Evolutionary conservation across 495 filamentous ascomycete species (phyloP), one percentile per base, ranked within the genome.

Genomic region (Daldinia vernicosa): DNA sequence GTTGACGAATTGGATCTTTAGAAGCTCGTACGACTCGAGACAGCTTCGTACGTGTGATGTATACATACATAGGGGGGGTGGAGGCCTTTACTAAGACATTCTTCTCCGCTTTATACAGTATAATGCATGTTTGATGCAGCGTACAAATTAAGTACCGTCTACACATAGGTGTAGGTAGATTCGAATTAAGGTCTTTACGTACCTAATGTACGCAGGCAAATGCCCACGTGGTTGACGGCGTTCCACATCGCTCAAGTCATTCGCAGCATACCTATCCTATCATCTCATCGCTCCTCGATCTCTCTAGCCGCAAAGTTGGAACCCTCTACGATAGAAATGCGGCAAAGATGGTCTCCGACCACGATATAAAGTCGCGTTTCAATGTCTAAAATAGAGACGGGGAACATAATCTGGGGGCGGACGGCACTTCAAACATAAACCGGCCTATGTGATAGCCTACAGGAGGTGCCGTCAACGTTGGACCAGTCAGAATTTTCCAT

Each of bases 31-130:
- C 69, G 45, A 71, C 63, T 60, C 26, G 53, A 72, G 22, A 40
- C 39, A 67, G 22, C 58, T 43, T 59, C 51, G 62, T 58, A 59
- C 22, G 53, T 58, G 22, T 39, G 28, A 69, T 70, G 56, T 61
- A 45, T 59, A 26, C 19, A 22, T 40, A 50, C 19, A 22, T 40
- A 50, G 45, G 60, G 56, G 61, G 32, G 27, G 37, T 51, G 59
- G 58, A 67, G 59, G 69, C 39, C 58, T 57, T 71, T 43, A 58
- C 27, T 37, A 63, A 67, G 69, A 60, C 63, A 59, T 53, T 47
- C 52, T 65, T 68, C 70, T 72, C 70, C 70, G 64, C 65, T 68
- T 65, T 68, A 68, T 72, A 72, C 60, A 63, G 60, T 67, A 60
- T 37, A 72, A 63, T 72, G 59, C 63, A 39, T 60, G 56, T n/a